These are phyloP conservation scores for Phytophthora multivora DNA, from an alignment of 352 stramenopile genomes.

Conservation along the genomic window DNA sequence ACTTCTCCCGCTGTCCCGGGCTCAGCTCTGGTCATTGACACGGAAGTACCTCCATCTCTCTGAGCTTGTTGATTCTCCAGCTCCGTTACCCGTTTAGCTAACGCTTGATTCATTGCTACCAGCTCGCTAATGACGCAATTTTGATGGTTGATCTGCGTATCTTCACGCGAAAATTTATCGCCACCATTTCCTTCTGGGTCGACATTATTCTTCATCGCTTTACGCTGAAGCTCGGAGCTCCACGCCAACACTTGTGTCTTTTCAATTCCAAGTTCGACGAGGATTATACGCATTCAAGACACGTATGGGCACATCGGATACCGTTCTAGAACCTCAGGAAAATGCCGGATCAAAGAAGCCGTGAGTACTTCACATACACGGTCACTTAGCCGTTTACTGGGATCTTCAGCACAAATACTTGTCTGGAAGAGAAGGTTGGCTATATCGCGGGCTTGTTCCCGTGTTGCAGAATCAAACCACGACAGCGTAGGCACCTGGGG, in stretches of 20 bases:
- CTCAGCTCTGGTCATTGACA: no score
- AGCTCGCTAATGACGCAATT: constrained; percentile 11
- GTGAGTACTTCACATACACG: no score
- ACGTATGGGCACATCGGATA: constrained; percentile 10
- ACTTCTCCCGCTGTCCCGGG: no score
- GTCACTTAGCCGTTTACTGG: no score
- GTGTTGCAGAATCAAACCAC: constrained; percentile 5
- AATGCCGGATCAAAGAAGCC: neutral
- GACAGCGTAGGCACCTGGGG: neutral
- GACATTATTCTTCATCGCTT: neutral
- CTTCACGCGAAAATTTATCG: neutral
- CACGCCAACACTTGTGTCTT: no score
- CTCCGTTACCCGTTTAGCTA: no score
- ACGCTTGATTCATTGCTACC: constrained; percentile 8
- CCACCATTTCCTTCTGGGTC: no score
- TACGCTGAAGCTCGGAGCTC: constrained; percentile 3
- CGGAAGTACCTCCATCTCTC: no score
- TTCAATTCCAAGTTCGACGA: constrained; percentile 1
- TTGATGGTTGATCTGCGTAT: constrained; percentile 13
- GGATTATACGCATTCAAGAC: neutral
- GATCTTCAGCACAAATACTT: no score
- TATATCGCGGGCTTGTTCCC: neutral
- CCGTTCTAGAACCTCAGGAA: constrained; percentile 5
- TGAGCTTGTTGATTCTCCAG: neutral
- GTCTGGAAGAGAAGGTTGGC: no score